Conservation (phyloP, 78 protist species). For the Dictyostelium capitatum region DNA sequence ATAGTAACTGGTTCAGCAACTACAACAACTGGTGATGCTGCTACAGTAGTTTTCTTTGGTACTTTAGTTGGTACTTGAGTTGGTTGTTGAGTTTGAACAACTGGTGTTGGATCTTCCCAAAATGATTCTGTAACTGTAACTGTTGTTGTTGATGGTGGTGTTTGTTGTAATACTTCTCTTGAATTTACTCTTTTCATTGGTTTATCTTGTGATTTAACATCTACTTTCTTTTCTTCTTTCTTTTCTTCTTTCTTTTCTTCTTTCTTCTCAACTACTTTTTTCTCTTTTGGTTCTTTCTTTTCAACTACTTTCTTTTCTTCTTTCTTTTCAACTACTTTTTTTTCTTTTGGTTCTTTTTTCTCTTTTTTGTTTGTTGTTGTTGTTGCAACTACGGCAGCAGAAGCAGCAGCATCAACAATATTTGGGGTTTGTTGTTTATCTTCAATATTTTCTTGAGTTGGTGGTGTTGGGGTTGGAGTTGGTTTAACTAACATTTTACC, state of each 20-base stretch:
- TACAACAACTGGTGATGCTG: neutral
- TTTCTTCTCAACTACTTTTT: constrained; percentile 19
- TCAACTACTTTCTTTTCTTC: neutral
- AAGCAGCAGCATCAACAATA: constrained; percentile 8
- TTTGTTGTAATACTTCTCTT: neutral
- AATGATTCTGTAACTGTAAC: neutral
- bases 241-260: neutral
- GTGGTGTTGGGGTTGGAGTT: neutral
- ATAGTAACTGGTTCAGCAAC: neutral
- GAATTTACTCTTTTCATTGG: constrained; percentile 1
- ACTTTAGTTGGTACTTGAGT: neutral
- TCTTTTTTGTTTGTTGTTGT: neutral
- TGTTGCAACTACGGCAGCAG: neutral
- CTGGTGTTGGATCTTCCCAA: constrained; percentile 42
- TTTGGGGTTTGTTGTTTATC: constrained; percentile 9
- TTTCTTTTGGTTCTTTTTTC: neutral
- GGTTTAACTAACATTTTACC: constrained; percentile 60
- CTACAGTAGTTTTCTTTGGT: neutral
- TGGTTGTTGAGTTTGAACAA: neutral
- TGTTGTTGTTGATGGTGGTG: too few relatives aligned
- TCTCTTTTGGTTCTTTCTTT: constrained; percentile 21
- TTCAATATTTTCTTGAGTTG: neutral
- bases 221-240: constrained; percentile 12
- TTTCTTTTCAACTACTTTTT: neutral
- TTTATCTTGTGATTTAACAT: neutral